These are phyloP conservation scores for Lentinula sp. DNA, from an alignment of 768 basidiomycete species.

Conservation along the genomic window DNA sequence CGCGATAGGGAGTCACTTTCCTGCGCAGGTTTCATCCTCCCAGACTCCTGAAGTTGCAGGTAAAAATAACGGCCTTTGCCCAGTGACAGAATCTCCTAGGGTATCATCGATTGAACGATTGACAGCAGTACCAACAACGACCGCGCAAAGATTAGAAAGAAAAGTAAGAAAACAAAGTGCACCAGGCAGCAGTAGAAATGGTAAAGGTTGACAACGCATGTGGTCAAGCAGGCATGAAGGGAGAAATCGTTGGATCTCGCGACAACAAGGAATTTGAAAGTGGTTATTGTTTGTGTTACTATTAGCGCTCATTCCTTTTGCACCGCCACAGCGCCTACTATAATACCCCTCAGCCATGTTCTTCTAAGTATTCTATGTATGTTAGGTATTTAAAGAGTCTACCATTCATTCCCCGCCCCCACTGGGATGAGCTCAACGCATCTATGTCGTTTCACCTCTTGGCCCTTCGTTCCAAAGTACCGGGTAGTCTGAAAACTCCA, in stretches of 20 bases:
- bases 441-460: conserved; percentile 46
- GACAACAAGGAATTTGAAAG: too few species aligned
- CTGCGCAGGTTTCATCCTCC: conserved; percentile 10
- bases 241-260: not conserved
- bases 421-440: conserved; percentile 44
- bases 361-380: too few species aligned
- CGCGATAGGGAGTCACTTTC: not conserved
- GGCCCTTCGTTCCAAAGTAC: conserved; percentile 59
- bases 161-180: not conserved
- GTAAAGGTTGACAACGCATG: not conserved
- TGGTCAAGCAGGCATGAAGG: not conserved
- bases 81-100: conserved; percentile 15
- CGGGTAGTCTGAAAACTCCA: conserved; percentile 70
- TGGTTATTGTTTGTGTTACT: too few species aligned
- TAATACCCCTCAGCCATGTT: too few species aligned
- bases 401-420: not conserved
- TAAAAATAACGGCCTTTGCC: conserved; percentile 11
- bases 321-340: not conserved
- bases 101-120: conserved; percentile 20
- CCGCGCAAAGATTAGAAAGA: not conserved
- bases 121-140: not conserved
- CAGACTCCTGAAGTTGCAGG: conserved; percentile 12
- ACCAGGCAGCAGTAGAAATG: not conserved
- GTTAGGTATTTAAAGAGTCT: not conserved
- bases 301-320: not conserved